Conservation (phyloP, 768 basidiomycete genomes). For the Suillus paluster region DNA sequence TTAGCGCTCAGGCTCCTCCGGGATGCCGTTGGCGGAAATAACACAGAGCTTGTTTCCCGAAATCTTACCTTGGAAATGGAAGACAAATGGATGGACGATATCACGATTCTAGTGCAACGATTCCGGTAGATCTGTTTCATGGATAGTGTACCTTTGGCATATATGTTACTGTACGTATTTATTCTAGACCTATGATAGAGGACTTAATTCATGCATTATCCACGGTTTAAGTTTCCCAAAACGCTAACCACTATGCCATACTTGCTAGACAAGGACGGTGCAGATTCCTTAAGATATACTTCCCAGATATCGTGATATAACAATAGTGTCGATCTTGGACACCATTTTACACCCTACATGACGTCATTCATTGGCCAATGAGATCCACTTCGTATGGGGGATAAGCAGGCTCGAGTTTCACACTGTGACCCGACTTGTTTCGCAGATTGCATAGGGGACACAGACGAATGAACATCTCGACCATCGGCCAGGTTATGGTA, state of each 20-base stretch:
- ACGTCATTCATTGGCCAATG: not conserved
- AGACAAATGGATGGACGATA: conserved; percentile 55
- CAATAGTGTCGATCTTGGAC: not conserved
- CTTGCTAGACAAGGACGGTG: not conserved
- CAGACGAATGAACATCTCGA: conserved; percentile 64
- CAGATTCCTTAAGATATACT: not conserved
- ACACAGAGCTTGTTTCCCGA: conserved; percentile 44
- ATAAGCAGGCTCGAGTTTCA: conserved; percentile 22
- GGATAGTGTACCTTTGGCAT: not conserved
- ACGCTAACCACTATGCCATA: conserved; percentile 1
- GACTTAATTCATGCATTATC: conserved; percentile 3
- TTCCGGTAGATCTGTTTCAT: conserved; percentile 20
- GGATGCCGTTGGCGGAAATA: conserved; percentile 47
- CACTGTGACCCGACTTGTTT: conserved; percentile 37
- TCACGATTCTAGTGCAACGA: conserved; percentile 49
- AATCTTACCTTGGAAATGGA: conserved; percentile 54
- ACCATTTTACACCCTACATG: not conserved
- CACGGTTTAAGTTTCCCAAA: not conserved
- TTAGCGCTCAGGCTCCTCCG: conserved; percentile 46
- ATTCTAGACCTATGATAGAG: conserved; percentile 12
- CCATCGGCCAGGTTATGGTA: conserved; percentile 74
- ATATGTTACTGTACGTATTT: conserved; percentile 15
- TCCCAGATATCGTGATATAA: not conserved
- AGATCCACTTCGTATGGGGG: conserved; percentile 20
- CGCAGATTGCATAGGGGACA: conserved; percentile 59